These are phyloP conservation scores for Lactarius sp. DNA, from an alignment of 768 basidiomycete genomes.

Conservation along the genomic window DNA sequence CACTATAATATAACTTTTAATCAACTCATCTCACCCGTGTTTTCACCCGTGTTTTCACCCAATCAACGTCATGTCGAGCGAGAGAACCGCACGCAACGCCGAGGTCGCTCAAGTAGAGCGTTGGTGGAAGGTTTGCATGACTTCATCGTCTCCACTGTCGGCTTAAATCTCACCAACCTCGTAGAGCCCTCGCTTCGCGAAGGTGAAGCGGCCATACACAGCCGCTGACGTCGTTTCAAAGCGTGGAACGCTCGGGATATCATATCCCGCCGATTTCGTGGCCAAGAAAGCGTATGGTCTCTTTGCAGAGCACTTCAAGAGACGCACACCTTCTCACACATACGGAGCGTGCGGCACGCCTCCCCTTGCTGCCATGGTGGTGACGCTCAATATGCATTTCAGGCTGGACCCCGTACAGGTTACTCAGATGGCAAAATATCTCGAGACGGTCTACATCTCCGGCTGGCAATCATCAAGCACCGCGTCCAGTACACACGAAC, in stretches of 20 bases:
- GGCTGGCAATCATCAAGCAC: slow-evolving; percentile 95
- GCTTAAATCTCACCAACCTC: neutral
- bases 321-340: slow-evolving; percentile 83
- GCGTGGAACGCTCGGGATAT: slow-evolving; percentile 78
- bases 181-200: slow-evolving; percentile 84
- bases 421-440: slow-evolving; percentile 98
- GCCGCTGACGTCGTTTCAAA: slow-evolving; percentile 92
- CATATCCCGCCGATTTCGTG: slow-evolving; percentile 79
- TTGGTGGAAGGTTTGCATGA: slow-evolving; percentile 79
- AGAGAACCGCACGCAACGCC: slow-evolving; percentile 64
- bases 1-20: no score
- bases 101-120: slow-evolving; percentile 83
- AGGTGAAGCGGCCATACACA: slow-evolving; percentile 87
- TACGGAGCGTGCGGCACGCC: slow-evolving; percentile 84
- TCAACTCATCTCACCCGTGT: no score
- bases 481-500: slow-evolving; percentile 90
- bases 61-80: slow-evolving; percentile 45
- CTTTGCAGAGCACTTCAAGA: slow-evolving; percentile 70
- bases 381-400: slow-evolving; percentile 6
- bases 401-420: slow-evolving; percentile 97
- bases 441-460: slow-evolving; percentile 98
- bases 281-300: slow-evolving; percentile 83
- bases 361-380: neutral
- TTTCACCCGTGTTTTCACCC: neutral
- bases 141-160: neutral